These are phyloP conservation scores for Trypanosoma theileri DNA, from an alignment of 208 protist genomes.

Conservation along the genomic window DNA sequence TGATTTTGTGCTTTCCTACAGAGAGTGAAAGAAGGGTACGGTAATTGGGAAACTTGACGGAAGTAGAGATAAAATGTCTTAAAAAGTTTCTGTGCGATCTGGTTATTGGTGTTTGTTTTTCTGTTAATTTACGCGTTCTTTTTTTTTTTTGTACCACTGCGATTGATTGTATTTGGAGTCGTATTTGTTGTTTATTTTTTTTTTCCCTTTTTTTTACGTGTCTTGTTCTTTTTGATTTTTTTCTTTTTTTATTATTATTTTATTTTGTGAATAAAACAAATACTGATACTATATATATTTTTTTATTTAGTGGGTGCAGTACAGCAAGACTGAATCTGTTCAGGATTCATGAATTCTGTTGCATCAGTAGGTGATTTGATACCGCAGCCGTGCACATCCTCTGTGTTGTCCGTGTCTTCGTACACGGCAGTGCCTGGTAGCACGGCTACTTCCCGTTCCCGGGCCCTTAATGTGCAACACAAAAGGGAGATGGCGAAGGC, in stretches of 20 bases:
- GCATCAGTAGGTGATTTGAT: not conserved
- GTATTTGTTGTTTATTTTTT: not conserved
- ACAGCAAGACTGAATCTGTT: too few species aligned
- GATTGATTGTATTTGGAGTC: not conserved
- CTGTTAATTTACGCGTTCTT: too few species aligned
- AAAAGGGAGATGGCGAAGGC: conserved; percentile 25
- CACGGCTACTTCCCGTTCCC: conserved; percentile 18
- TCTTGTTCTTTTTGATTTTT: not conserved
- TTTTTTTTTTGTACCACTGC: too few species aligned
- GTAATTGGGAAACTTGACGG: too few species aligned
- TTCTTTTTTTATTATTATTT: conserved; percentile 1
- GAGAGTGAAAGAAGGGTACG: too few species aligned
- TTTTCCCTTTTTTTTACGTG: not conserved
- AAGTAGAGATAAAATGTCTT: too few species aligned
- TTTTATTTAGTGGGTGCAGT: not conserved
- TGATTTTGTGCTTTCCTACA: not conserved
- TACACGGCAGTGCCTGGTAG: not conserved
- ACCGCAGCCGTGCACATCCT: not conserved
- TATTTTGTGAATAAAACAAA: not conserved
- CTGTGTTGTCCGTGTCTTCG: not conserved
- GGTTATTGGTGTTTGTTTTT: too few species aligned
- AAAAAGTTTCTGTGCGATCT: too few species aligned
- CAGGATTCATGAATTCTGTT: conserved; percentile 3
- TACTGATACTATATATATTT: not conserved
- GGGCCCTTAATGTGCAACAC: conserved; percentile 18